Base-by-base conservation (phyloP, 2,329 filamentous ascomycete genomes). In the Aspergillus niger region DNA sequence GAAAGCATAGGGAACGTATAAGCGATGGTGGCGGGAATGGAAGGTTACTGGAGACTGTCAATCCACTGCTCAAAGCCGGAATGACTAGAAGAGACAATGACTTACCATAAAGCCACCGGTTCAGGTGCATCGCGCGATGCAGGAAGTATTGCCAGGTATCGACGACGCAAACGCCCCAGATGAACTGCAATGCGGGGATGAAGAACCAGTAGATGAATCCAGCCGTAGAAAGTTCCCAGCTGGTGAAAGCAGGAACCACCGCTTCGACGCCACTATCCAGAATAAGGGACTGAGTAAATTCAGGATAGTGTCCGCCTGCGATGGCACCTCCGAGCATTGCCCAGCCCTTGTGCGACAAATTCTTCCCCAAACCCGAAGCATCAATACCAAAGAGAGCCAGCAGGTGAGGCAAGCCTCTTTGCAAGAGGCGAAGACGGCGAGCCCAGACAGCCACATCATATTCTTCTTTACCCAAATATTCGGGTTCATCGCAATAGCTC, bases 121-220 rank as follows among this genome's bases (percentile, higher is more conserved):
- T 97, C 81, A 95, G 84, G 79, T 99, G 95, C 95, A 99, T 99
- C 60, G 90, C 86, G 41, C 95, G 91, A 78, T 99, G 95, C 70
- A 94, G 84, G 79, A 97, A 97, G 80, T 99, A 99, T 76, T 99
- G 94, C 95, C 95, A 99, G 48, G 92, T 95, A 78, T 99, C 95
- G 68, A 98, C 85, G 66, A 96, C 82, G 65, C 86, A 79, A 62
- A 94, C 85, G 24, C 89, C 95, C 53, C 91, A 71, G 60, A 85
- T 79, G 72, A 97, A 91, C 75, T 98, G 94, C 52, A 94, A 58
- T 3, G 81, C 83, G 0, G 95, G 95, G 63, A 98, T 83, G 41
- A 89, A 74, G 63, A 87, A 79, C 83, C 91, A 90, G 80, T 98
- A 98, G 66, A 97, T 86, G 62, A 85, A 81, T 76, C 89, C 90